Base-by-base conservation (phyloP, 2,329 filamentous ascomycete genomes). In the Periconia sp. region DNA sequence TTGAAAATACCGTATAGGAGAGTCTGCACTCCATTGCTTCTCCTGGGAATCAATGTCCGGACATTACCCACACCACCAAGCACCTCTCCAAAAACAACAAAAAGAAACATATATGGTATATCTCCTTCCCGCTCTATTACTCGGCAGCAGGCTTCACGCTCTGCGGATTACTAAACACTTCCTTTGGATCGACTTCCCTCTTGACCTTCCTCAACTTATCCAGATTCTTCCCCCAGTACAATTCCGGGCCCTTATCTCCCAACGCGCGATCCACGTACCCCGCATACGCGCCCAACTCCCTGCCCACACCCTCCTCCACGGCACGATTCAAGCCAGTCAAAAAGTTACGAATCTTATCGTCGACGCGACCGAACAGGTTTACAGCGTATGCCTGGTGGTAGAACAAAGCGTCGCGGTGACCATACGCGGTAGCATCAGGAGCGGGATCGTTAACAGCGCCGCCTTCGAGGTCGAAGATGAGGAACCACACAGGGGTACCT, bases 211-310 rank as follows among this genome's bases (percentile, higher is more conserved):
- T 63, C 53, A 78, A 52, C 31, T 62, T 62, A 13, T 58, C 50
- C 40, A 73, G 67, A 43, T 75, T 76, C 0, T 60, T 60, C 1
- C 75, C 69, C 68, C 77, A 83, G 60, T 83, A 83, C 54, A 76
- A 66, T 48, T 74, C 60, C 57, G 77, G 74, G n/a, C 72, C 74
- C 3, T 74, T 67, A 8, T 70, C 67, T 30, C 75, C 74, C 51
- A 82, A 65, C 33, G 70, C 73, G 0, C 78, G 74, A 64, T 83
- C 81, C 2, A 80, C 77, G 50, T 83, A 83, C 57, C 82, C 82
- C 45, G 77, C 75, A 60, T 83, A 83, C 48, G 76, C 77, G 3
- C 78, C 79, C 60, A 75, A 73, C 9, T 74, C 60, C 11, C 64
- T 64, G 14, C 65, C 62, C 17, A 74, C 53, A 10, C 61, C 55